These are phyloP conservation scores for Geotrichum fermentans DNA, from an alignment of 1,139 yeast species.

Conservation along the genomic window DNA sequence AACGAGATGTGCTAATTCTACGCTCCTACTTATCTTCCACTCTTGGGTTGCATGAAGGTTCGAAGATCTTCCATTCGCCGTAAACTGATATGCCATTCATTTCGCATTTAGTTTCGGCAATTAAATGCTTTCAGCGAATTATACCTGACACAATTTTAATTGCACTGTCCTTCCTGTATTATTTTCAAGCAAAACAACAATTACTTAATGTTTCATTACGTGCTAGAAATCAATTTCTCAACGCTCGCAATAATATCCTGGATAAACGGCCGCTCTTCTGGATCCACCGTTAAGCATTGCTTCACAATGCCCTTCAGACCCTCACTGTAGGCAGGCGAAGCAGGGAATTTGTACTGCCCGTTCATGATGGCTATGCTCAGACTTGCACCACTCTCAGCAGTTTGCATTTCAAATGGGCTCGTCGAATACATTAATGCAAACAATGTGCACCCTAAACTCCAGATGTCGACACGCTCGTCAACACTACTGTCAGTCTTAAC, in stretches of 20 bases:
- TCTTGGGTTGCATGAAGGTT: too few species aligned
- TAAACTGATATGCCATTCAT: too few species aligned
- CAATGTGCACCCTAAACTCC: constrained; percentile 85
- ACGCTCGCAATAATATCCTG: constrained; percentile 49
- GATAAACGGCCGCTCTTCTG: constrained; percentile 56
- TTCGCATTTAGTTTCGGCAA: too few species aligned
- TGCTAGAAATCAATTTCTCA: constrained; percentile 9
- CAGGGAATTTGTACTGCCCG: constrained; percentile 66
- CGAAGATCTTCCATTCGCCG: too few species aligned
- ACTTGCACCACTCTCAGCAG: constrained; percentile 76
- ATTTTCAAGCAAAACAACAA: too few species aligned
- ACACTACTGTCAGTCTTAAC: constrained; percentile 60
- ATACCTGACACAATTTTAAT: too few species aligned
- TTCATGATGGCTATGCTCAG: constrained; percentile 69
- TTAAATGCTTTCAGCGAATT: too few species aligned
- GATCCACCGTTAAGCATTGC: constrained; percentile 58
- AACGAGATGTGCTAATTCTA: too few species aligned
- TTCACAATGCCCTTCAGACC: constrained; percentile 53
- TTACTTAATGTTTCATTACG: too few species aligned
- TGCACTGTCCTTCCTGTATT: too few species aligned
- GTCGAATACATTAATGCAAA: constrained; percentile 72
- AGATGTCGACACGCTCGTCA: constrained; percentile 74
- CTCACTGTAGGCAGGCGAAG: constrained; percentile 49
- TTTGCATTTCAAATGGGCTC: constrained; percentile 85
- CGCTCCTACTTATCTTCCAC: too few species aligned